phyloP scores from a whole-genome alignment of 495 filamentous ascomycete species.

The Clohesyomyces aquaticus region DNA sequence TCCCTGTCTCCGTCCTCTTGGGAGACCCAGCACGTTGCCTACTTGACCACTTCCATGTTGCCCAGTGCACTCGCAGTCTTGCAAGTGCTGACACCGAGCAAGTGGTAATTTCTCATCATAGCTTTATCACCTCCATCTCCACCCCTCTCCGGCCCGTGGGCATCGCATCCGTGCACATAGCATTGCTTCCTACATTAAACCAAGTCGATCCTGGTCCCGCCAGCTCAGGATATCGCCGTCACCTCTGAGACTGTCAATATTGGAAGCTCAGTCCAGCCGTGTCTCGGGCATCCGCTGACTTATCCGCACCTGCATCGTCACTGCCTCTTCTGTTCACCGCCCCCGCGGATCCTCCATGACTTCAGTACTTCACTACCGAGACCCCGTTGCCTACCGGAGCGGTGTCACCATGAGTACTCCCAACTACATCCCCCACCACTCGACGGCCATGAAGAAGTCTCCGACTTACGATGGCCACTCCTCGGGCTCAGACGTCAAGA shows the following conservation, averaged over 20 bases:
- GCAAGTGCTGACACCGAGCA: not conserved
- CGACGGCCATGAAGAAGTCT: conserved; percentile 31
- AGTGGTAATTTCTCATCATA: conserved; percentile 16
- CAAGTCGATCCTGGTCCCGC: conserved; percentile 8
- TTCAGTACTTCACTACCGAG: conserved; percentile 38
- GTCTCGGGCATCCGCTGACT: conserved; percentile 24
- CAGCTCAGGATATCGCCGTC: conserved; percentile 5
- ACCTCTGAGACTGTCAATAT: conserved; percentile 10
- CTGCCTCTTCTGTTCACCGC: conserved; percentile 25
- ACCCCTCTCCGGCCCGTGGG: conserved; percentile 22
- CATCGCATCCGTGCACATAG: conserved; percentile 24
- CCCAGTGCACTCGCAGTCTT: not conserved
- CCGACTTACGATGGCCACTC: conserved; percentile 44
- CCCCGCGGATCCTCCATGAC: conserved; percentile 39
- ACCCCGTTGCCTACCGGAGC: conserved; percentile 32
- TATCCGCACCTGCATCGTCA: conserved; percentile 12
- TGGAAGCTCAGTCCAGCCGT: conserved; percentile 12
- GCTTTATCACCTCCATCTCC: conserved; percentile 1
- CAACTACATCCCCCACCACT: conserved; percentile 25
- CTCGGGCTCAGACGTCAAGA: conserved; percentile 47
- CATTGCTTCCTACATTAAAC: conserved; percentile 22
- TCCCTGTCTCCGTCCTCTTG: conserved; percentile 21
- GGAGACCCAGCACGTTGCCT: conserved; percentile 11
- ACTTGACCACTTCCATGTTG: not conserved
- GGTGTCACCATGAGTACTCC: conserved; percentile 32